These are phyloP conservation scores for Mikania micrantha DNA, from an alignment of 129 eudicot species.

Conservation along the genomic window DNA sequence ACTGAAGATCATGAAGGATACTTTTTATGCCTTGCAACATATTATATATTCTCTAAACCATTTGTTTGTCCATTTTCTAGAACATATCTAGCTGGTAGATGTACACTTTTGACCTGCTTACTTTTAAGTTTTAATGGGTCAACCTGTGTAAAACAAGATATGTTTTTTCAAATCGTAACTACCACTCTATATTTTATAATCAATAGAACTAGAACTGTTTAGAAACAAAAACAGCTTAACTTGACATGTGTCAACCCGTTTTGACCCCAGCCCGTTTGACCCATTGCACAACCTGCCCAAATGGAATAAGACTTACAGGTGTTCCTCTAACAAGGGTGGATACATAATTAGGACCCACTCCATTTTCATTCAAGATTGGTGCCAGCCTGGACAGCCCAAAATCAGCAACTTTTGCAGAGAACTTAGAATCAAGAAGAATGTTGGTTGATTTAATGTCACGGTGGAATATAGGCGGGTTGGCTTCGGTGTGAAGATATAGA, in stretches of 20 bases:
- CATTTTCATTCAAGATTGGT: slow-evolving; percentile 55
- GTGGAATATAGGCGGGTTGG: slow-evolving; percentile 79
- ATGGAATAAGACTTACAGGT: slow-evolving; percentile 48
- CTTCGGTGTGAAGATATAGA: slow-evolving; percentile 88
- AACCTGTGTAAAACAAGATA: not conserved
- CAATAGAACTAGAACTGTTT: not conserved
- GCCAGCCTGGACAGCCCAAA: slow-evolving; percentile 96
- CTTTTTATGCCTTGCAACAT: not conserved
- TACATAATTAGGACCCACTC: slow-evolving; percentile 43
- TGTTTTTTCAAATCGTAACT: not conserved
- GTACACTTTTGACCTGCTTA: not conserved
- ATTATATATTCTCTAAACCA: not conserved
- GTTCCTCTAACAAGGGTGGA: slow-evolving; percentile 88
- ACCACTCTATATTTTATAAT: no score
- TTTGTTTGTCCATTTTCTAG: not conserved
- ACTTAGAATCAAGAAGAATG: slow-evolving; percentile 69
- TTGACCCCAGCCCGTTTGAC: not conserved
- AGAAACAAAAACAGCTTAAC: not conserved
- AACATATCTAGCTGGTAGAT: not conserved
- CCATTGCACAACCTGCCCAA: not conserved
- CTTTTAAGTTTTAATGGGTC: not conserved
- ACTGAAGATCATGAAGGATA: not conserved
- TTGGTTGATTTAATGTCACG: slow-evolving; percentile 87
- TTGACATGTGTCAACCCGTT: not conserved
- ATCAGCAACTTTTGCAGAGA: slow-evolving; percentile 84